Base-by-base conservation (phyloP, 2,329 filamentous ascomycete species). In the Diaporthe eres region DNA sequence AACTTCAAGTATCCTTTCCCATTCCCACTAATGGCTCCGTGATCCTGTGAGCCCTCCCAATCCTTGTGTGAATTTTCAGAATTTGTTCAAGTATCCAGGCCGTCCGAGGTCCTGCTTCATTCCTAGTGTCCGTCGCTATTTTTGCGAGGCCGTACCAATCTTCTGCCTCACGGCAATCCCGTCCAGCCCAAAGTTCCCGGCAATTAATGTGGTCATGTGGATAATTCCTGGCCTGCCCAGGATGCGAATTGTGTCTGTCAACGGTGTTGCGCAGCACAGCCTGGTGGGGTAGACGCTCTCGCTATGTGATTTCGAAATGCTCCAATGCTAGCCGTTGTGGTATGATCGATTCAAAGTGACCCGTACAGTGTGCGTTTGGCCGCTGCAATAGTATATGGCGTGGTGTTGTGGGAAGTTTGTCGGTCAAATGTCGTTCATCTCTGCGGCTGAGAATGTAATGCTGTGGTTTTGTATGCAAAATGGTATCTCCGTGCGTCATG, bases 1-100 rank as follows among this genome's bases (percentile, higher is more conserved):
- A 39, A 65, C 5, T 58, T 61, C 19, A 34, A 28, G 22, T 73
- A 15, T 73, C 15, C 34, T 34, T 67, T 73, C 68, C 51, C 51
- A 75, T 67, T 60, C 31, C 68, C 58, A 63, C 55, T 51, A 44
- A 39, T 72, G 37, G 60, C 60, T 68, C 74, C 74, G 19, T 70
- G n/a, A 47, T n/a, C 61, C 61, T 39, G 25, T 51, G 63, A 71
- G 51, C 47, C 67, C 44, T 47, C 53, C 61, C 58, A 49, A 58
- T n/a, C 17, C 71, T 39, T 44, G 28, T 25, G 68, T 74, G 72
- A 53, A 58, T 72, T 42, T 65, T 53, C 65, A 53, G 37, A 37
- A 17, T 58, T 63, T 42, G 42, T 55, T 34, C 55, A n/a, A 65
- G 25, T 42, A 12, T 42, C 34, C 44, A 63, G 31, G 37, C 51